Evolutionary conservation across 805 yeast species (phyloP).

Genomic region (Wickerhamiella hasegawae): DNA sequence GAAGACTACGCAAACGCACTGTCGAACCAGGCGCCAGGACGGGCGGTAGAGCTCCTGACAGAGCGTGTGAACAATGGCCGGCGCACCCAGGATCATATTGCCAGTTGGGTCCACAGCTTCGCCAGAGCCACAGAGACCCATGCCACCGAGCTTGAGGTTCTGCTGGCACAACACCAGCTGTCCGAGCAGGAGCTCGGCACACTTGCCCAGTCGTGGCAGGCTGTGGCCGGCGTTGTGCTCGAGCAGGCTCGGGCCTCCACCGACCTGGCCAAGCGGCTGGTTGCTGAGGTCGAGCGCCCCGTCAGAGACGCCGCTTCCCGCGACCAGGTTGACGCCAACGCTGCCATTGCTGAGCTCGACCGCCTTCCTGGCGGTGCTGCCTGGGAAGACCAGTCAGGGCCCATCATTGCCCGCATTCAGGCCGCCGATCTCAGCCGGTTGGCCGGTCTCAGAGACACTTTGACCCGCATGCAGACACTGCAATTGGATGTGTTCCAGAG

Average conservation of each 20-base stretch:
- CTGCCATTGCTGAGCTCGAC: conserved; percentile 1
- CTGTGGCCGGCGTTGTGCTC: conserved; percentile 14
- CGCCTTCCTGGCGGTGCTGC: conserved; percentile 26
- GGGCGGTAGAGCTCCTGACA: conserved; percentile 42
- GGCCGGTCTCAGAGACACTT: conserved; percentile 44
- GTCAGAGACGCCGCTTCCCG: conserved; percentile 30
- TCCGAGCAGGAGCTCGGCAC: conserved; percentile 14
- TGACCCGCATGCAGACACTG: conserved; percentile 50
- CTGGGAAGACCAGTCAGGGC: not conserved
- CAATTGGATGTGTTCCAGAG: conserved; percentile 35
- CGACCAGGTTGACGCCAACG: conserved; percentile 7
- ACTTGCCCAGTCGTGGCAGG: conserved; percentile 19
- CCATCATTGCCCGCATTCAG: conserved; percentile 34
- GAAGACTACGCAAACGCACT: conserved; percentile 14
- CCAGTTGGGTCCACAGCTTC: conserved; percentile 42
- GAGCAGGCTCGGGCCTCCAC: conserved; percentile 19
- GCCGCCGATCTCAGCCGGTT: conserved; percentile 30
- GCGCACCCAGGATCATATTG: conserved; percentile 41
- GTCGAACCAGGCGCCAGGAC: conserved; percentile 28
- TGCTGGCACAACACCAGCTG: conserved; percentile 9
- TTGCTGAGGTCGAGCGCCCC: conserved; percentile 24
- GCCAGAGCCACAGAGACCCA: conserved; percentile 33
- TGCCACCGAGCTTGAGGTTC: conserved; percentile 29
- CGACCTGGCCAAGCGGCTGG: conserved; percentile 23
- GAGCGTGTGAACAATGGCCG: conserved; percentile 41